Evolutionary conservation across 768 basidiomycete genomes (phyloP).

Genomic region (Lactarius hengduanensis): DNA sequence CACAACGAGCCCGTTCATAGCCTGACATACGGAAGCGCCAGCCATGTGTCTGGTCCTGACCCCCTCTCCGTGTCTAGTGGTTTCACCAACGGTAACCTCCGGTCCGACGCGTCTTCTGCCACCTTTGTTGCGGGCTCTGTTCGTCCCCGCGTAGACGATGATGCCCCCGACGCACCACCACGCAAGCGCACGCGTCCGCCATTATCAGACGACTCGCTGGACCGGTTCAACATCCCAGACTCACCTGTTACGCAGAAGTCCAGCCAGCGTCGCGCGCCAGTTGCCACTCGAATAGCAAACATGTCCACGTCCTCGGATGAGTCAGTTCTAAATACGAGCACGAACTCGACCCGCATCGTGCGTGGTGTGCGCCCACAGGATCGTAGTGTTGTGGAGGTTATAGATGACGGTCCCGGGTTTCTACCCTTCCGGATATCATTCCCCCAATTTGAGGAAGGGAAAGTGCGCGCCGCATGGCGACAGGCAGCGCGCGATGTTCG

Average conservation of each 20-base stretch:
- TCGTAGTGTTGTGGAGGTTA: constrained; percentile 25
- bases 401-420: constrained; percentile 39
- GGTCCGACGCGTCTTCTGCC: constrained; percentile 52
- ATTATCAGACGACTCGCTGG: constrained; percentile 37
- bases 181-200: constrained; percentile 67
- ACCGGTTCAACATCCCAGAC: constrained; percentile 43
- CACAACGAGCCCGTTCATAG: constrained; percentile 44
- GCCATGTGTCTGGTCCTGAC: constrained; percentile 26
- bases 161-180: constrained; percentile 53
- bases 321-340: constrained; percentile 47
- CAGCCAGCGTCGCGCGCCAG: constrained; percentile 49
- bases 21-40: constrained; percentile 38
- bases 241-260: constrained; percentile 60
- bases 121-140: constrained; percentile 43
- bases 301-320: constrained; percentile 69
- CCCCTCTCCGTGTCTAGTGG: constrained; percentile 22
- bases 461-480: constrained; percentile 64
- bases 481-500: constrained; percentile 60
- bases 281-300: constrained; percentile 32
- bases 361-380: constrained; percentile 25
- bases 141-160: constrained; percentile 40
- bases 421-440: constrained; percentile 63
- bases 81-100: constrained; percentile 34
- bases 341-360: constrained; percentile 34
- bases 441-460: constrained; percentile 45